phyloP scores from a whole-genome alignment of 176 grass and related monocot genomes.

The Elaeis guineensis region DNA sequence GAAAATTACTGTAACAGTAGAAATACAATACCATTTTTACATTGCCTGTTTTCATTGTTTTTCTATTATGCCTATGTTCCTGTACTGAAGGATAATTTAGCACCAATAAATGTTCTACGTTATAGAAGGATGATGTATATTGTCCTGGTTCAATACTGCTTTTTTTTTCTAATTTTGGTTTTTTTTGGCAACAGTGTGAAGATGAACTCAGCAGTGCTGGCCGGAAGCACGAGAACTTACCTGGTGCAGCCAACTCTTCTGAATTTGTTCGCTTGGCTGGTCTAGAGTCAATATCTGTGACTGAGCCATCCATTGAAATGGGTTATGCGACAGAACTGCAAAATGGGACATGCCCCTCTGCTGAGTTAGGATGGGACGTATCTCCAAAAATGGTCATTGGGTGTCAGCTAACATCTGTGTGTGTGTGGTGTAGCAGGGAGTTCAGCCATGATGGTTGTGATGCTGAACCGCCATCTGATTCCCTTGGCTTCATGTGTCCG shows the following conservation, averaged over 20 bases:
- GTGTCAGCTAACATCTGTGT: conserved; percentile 31
- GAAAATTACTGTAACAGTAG: too few relatives aligned
- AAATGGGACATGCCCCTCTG: conserved; percentile 20
- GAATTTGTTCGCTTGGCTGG: conserved; percentile 29
- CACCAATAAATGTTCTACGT: too few relatives aligned
- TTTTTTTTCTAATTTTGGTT: background rate
- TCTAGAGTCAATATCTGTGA: conserved; percentile 21
- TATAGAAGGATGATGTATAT: too few relatives aligned
- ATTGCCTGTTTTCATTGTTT: too few relatives aligned
- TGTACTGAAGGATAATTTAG: too few relatives aligned
- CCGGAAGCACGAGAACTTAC: conserved; percentile 38
- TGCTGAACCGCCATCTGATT: conserved; percentile 34
- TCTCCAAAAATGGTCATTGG: conserved; percentile 33
- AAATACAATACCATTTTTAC: too few relatives aligned
- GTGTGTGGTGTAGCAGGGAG: conserved; percentile 64
- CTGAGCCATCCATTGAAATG: conserved; percentile 47
- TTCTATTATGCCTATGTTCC: too few relatives aligned
- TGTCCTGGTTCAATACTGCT: background rate
- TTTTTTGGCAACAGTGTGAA: conserved; percentile 36
- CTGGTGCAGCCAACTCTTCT: conserved; percentile 22
- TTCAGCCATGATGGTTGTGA: conserved; percentile 50
- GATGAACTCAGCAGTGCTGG: conserved; percentile 32
- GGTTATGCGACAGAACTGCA: conserved; percentile 47
- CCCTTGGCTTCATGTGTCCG: conserved; percentile 64
- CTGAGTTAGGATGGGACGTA: conserved; percentile 63